Base-by-base conservation (phyloP, 306 rosid genomes). In the Nissolia schottii region DNA sequence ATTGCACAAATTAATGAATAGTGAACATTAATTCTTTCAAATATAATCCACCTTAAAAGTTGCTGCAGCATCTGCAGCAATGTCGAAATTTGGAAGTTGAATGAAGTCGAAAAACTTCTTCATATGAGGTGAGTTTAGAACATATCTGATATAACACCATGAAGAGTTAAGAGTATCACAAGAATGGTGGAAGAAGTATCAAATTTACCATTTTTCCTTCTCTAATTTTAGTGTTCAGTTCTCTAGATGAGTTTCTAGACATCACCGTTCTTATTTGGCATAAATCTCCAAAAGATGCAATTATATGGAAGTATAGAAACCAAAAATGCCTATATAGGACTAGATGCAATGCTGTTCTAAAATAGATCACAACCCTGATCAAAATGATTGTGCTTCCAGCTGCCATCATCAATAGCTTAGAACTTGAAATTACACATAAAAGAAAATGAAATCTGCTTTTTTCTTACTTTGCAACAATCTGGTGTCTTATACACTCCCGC, bases 21-120 rank as follows among this genome's bases (percentile, higher is more conserved):
- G 16, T 24, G 15, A 64, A 12, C 73, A 74, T 19, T 53, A 34
- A 16, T 43, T 38, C 38, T 58, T 79, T 66, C 7, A 32, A 50
- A 75, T 14, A 2, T 67, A 81, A 62, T 50, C 74, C 48, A 89
- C 99, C 97, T 94, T 94, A 80, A 91, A 94, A 37, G 99, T 94
- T 23, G 99, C 96, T 19, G 97, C 99, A 83, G 97, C 97, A 85
- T 94, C 99, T 22, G 99, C 97, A 57, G 99, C 96, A 78, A 94
- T 89, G 87, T 94, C 97, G 12, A 94, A 94, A 82, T 91, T 91
- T 50, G 99, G 99, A 51, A 94, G 91, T 72, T 94, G 99, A 60
- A 94, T 94, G 76, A 80, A 94, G 46, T 94, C 97, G 76, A 94
- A 94, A 73, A 94, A 91, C 86, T 79, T 91, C 85, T 86, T 94